Evolutionary conservation across 805 yeast species (phyloP), one percentile per base, ranked within the genome.

Genomic region (Starmerella gropengiesseri): DNA sequence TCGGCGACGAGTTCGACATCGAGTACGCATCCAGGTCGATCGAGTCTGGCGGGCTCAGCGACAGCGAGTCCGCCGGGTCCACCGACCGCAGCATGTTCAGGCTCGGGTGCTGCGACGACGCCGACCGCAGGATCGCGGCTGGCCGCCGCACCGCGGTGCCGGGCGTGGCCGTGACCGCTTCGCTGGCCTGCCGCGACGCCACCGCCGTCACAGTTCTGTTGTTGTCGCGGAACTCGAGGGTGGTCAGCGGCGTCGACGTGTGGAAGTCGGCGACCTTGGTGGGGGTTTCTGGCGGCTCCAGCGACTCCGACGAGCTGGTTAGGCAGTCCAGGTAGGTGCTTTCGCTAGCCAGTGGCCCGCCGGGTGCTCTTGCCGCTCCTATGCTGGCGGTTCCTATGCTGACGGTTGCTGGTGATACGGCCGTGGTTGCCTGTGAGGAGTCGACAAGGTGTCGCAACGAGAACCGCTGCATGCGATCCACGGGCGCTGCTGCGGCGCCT

Each of bases 81-180:
- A 31, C 37, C 6, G 45, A 29, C 20, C 37, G 43, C 21, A 44
- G 36, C 16, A 49, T 46, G 4, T 19, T 19, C 4, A 45, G 28
- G 14, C 18, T 34, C 11, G 13, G 16, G 21, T 34, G 37, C 14
- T n/a, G n/a, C n/a, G n/a, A n/a, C n/a, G 37, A 20, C 9, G 22
- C 29, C 5, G 37, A 23, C 14, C 37, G 19, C 29, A 34, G 21
- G n/a, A n/a, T n/a, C 34, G 36, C 34, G 7, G 49, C 31, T 11
- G 37, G 44, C 9, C 29, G 39, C 22, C 31, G 12, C 1, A 36
- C 41, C 7, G 38, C 39, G 3, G 52, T 46, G 14, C 55, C 51
- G 5, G 53, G 52, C 8, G 58, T 53, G 31, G 44, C 39, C 6
- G 58, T 53, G 26, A 44, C 37, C 11, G 56, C 55, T 31, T 50